Evolutionary conservation across 78 protist genomes (phyloP), one percentile per base, ranked within the genome.

Genomic region (Dictyostelium firmibasis): DNA sequence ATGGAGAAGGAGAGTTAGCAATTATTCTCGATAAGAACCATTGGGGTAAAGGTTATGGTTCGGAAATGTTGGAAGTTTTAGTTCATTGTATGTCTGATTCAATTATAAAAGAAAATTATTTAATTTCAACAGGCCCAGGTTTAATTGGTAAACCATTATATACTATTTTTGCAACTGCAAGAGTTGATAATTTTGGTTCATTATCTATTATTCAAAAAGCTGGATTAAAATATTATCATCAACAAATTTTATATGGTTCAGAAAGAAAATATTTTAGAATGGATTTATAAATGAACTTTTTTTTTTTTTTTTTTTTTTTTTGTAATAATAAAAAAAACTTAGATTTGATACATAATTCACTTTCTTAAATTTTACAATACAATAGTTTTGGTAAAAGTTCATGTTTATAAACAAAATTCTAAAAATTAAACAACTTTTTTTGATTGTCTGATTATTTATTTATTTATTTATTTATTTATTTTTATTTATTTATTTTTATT

Each of bases 61-160:
- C 41, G 2, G 79, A 72, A 72, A 72, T 72, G 79, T 29, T 72
- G 20, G 47, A 72, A 16, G 35, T 35, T 33, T 29, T 72, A 3
- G 79, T 72, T 1, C 27, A 72, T 33, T 33, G 43, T 33, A 29
- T 33, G 35, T 10, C 79, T 13, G 25, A 13, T 16, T 4, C 79
- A 33, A 72, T 72, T 31, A 72, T 2, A 27, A 29, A 72, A 16
- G 43, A 72, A 31, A 18, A 18, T 72, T 33, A 33, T 33, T 31
- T 31, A 72, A 35, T 72, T 33, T 27, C 75, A 67, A 67, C 11
- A 2, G 31, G 38, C 11, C 35, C 35, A 27, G 75, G 75, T 67
- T 67, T 67, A 67, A 67, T 67, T 27, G 79, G 79, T 33, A 72
- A 72, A 72, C 79, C 79, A 72, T 72, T 72, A 72, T 72, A 13